Evolutionary conservation across 139 green algal species (phyloP).

Genomic region (Limnomonas spitsbergensis): DNA sequence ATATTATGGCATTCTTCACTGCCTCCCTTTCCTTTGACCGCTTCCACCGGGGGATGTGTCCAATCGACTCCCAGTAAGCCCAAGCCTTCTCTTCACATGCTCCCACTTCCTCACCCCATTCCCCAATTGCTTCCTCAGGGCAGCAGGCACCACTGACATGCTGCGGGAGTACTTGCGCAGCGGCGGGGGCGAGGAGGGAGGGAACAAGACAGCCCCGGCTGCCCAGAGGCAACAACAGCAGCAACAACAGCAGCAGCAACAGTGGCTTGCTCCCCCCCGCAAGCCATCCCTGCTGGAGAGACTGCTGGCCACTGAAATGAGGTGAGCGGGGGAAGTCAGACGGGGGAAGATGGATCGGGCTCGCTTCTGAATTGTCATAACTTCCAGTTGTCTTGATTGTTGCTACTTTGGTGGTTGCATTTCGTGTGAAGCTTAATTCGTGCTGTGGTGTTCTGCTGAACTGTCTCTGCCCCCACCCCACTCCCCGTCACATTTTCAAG

Average conservation of each 20-base stretch:
- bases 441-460: neutral
- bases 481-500: too few relatives aligned
- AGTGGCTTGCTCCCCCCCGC: neutral
- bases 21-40: neutral
- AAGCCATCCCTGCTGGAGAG: conserved; percentile 30
- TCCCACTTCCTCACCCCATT: neutral
- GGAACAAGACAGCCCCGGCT: neutral
- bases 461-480: neutral
- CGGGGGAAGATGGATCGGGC: too few relatives aligned
- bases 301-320: conserved; percentile 30
- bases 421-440: neutral
- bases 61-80: neutral
- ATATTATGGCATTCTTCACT: neutral
- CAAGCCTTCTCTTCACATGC: neutral
- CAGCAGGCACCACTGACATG: neutral
- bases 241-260: conserved; percentile 18
- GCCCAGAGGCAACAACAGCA: neutral
- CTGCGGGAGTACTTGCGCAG: neutral
- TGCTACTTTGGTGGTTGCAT: neutral
- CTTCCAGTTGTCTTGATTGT: neutral
- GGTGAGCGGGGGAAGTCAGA: too few relatives aligned
- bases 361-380: neutral
- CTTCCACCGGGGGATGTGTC: neutral
- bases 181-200: neutral
- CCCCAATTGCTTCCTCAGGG: neutral